Base-by-base conservation (phyloP, 2,329 filamentous ascomycete genomes). In the Fusarium liriodendri region DNA sequence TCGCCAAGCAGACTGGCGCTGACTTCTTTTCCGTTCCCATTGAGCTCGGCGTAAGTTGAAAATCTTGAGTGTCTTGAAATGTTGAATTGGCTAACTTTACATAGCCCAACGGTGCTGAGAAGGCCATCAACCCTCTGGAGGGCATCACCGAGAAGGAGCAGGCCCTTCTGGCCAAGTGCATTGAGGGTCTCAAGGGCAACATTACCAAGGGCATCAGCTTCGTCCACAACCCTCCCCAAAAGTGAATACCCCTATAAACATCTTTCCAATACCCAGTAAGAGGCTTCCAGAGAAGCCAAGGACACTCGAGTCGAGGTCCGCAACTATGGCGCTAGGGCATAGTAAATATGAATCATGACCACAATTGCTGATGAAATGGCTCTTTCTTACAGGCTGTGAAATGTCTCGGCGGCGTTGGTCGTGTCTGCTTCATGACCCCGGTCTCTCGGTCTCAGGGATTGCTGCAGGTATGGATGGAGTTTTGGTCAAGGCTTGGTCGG, bases 21-120 rank as follows among this genome's bases (percentile, higher is more conserved):
- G 95, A 99, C 66, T 99, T 94, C 89, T 99, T 99, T 91, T 98
- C 97, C 68, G 95, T 97, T 64, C 96, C 95, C 71, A 91, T 98
- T 77, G 94, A 98, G 87, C 95, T 99, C 78, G 97, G 97, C 81
- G 95, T 97, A 93, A 87, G 94, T 89, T 65, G 10, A 40, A 62
- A 58, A 13, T 52, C 27, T 55, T 35, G 10, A 22, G 20, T 65
- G 47, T 67, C 38, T 67, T 64, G 20, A 64, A 66, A 59, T 64
- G 58, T 54, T 52, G 55, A 59, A 76, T 80, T 70, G 77, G 76
- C 83, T 82, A 75, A 81, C 75, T 77, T 25, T 68, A 52, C 50
- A 66, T 68, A 97, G 95, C 88, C 91, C 82, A 91, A 91, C 79
- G 97, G 97, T 85, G 95, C 89, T 66, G 93, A 97, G 87, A 97